A percentile compares a stretch with the other conserved stretches of the same genome.
Evolutionary conservation across 1,284 basidiomycete genomes (phyloP).

Genomic region (Pseudozyma flocculosa): DNA sequence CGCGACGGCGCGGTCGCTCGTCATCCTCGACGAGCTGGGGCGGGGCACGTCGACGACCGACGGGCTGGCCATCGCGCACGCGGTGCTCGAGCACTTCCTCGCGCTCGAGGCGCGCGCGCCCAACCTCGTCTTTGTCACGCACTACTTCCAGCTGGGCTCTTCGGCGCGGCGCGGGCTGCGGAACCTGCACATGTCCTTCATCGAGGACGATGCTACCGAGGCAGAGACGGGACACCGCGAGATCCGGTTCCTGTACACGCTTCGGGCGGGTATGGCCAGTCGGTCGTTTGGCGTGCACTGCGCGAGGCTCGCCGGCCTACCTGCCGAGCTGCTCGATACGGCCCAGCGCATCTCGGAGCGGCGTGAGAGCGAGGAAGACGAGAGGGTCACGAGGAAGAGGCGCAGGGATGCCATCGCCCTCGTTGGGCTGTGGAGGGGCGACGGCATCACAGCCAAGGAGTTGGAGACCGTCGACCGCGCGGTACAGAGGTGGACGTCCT

Average conservation of each 20-base stretch:
- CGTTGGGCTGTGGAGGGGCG: neutral
- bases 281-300: slow-evolving; percentile 54
- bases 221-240: slow-evolving; percentile 4
- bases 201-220: slow-evolving; percentile 12
- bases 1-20: slow-evolving; percentile 57
- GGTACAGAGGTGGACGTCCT: too few species aligned
- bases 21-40: slow-evolving; percentile 50
- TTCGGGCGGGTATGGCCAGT: slow-evolving; percentile 34
- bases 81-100: slow-evolving; percentile 37
- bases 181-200: slow-evolving; percentile 48
- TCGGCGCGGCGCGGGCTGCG: slow-evolving; percentile 14
- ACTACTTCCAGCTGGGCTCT: slow-evolving; percentile 42
- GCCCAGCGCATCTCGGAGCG: slow-evolving; percentile 7
- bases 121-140: slow-evolving; percentile 47
- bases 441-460: too few species aligned
- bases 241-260: slow-evolving; percentile 53
- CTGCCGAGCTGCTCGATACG: slow-evolving; percentile 2
- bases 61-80: slow-evolving; percentile 40
- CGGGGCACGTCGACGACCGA: slow-evolving; percentile 44
- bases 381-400: neutral
- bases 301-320: slow-evolving; percentile 44
- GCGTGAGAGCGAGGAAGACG: slow-evolving; percentile 2
- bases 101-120: slow-evolving; percentile 6
- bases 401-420: neutral
- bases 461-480: too few species aligned